Base-by-base conservation (phyloP, 306 rosid genomes). In the Prosopis cineraria region DNA sequence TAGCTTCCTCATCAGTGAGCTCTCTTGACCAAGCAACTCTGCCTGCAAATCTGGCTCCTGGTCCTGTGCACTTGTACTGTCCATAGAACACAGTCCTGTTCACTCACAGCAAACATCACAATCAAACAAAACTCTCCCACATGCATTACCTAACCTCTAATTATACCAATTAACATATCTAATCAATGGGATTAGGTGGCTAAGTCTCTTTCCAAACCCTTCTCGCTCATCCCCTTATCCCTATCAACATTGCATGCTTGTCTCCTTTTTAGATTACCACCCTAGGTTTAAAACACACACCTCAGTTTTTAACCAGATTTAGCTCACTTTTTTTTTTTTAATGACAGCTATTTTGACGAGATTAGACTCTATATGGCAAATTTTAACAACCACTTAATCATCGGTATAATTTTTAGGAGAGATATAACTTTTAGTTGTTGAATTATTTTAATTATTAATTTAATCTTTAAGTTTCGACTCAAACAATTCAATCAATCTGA, bases 11-110 rank as follows among this genome's bases (percentile, higher is more conserved):
- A 31, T 91, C 94, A 53, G 98, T 86, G 37, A 95, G 98, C 59
- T 93, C 99, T 83, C 96, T 88, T 10, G 98, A 88, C 99, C 99
- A 95, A 22, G 99, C 83, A 0, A 95, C 99, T 71, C 99, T 91
- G 36, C 99, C 99, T 25, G 97, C 98, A 87, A 66, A 93, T 45
- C 73, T 84, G 17, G 98, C 90, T 69, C 99, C 99, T 27, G 82
- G 77, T 78, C 99, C 99, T 17, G 93, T 88, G 86, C 99, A 95
- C 84, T 88, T 91, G 89, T 95, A 95, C 50, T 95, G 98, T 70
- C 99, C 99, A 86, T 93, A 95, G 81, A 88, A 95, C 65, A 93
- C 99, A 25, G 99, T 95, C 98, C 99, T 94, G 83, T 82, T 29
- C 5, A 14, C 34, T 1, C 20, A 16, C 10, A 43, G 34, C 16